Evolutionary conservation across 2,329 filamentous ascomycete species (phyloP), one percentile per base, ranked within the genome.

Genomic region (Trichophaea hybrida): DNA sequence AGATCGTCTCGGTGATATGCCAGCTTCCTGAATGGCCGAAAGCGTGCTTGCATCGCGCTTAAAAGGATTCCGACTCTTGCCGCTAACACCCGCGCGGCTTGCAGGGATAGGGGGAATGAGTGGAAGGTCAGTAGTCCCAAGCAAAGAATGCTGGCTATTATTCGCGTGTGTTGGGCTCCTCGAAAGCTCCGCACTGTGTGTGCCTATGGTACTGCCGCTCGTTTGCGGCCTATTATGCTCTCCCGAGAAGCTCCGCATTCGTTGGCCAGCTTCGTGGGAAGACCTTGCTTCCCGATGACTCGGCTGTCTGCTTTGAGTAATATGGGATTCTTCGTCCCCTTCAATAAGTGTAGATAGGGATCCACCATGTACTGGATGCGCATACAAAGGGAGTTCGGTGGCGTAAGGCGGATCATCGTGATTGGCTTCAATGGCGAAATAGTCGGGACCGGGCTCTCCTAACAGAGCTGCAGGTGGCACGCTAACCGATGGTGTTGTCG

Each of bases 281-380:
- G 44, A 49, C 24, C 24, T 24, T 24, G 24, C 24, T 24, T 24
- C 24, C 24, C 24, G 24, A 24, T 24, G 24, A 24, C 24, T 24
- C 24, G 10, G 44, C 44, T 49, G 44, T 49, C 12, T 49, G 44
- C 12, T 24, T 24, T 49, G 44, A 13, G 7, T 49, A 17, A n/a
- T 24, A 24, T 49, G 38, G 7, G 44, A 49, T 24, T 55, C 53
- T n/a, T 55, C 53, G n/a, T 55, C 53, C 3, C 35, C 53, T 44
- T 55, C 53, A 12, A 43, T 44, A 7, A 55, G 24, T 10, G 53
- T 55, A 12, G 53, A 55, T 8, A 55, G 53, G 32, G 53, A 55
- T 32, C 53, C 53, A 17, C 53, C 13, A 13, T 46, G 40, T 46
- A n/a, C 13, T 13, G 15, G 48, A 7, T 24, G 48, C 15, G 48